These are phyloP conservation scores for Modicella reniformis DNA, from an alignment of 371 early-diverging fungal genomes.

Conservation along the genomic window DNA sequence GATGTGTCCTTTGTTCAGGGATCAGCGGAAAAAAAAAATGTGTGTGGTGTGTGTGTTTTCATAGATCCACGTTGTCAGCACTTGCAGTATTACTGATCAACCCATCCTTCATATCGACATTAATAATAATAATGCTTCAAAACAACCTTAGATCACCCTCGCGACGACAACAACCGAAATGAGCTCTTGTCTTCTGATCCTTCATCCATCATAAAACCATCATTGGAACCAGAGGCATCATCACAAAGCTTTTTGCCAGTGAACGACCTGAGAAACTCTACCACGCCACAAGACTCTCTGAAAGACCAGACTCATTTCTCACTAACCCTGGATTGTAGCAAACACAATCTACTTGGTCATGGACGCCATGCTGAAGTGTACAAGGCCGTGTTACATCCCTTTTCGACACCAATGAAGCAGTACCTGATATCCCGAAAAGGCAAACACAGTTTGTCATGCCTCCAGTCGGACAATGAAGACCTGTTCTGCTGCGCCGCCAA, in stretches of 20 bases:
- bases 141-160: too few relatives aligned
- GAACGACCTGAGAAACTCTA: not conserved
- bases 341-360: slow-evolving; percentile 63
- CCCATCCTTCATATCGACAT: too few relatives aligned
- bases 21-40: too few relatives aligned
- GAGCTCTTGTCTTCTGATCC: too few relatives aligned
- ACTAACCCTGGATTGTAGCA: slow-evolving; percentile 58
- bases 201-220: too few relatives aligned
- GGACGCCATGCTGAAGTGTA: slow-evolving; percentile 69
- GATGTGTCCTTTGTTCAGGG: too few relatives aligned
- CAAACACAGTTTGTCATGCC: slow-evolving; percentile 20
- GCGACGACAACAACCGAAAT: too few relatives aligned
- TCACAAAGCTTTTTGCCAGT: not conserved
- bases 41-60: too few relatives aligned
- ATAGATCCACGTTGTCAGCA: too few relatives aligned
- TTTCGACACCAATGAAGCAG: slow-evolving; percentile 31
- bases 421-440: slow-evolving; percentile 28
- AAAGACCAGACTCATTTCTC: slow-evolving; percentile 32
- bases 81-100: too few relatives aligned
- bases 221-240: too few relatives aligned
- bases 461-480: not conserved
- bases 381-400: slow-evolving; percentile 46
- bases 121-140: too few relatives aligned
- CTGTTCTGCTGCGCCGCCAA: slow-evolving; percentile 64
- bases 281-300: not conserved